Percentiles rank a stretch among this genome's conserved stretches.
phyloP scores from a whole-genome alignment of 805 yeast genomes.

The Kodamaea restingae region DNA sequence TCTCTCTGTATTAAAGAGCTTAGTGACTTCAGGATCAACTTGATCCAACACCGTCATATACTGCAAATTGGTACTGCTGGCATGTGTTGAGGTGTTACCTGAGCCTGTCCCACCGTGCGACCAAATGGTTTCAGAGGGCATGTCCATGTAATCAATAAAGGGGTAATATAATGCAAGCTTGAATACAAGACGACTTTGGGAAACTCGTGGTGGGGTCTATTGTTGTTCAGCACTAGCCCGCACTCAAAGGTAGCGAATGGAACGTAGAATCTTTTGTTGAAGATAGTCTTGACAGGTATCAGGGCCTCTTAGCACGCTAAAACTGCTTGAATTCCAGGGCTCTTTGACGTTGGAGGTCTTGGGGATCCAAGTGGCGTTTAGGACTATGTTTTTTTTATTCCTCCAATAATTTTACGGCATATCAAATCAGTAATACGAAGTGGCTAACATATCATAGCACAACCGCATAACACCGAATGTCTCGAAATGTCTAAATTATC shows the following conservation, averaged over 20 bases:
- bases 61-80: constrained; percentile 15
- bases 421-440: too few relatives aligned
- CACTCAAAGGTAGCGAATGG: too few relatives aligned
- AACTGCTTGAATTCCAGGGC: too few relatives aligned
- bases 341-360: neutral
- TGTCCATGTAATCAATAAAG: too few relatives aligned
- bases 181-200: too few relatives aligned
- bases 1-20: constrained; percentile 27
- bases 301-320: too few relatives aligned
- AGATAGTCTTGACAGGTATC: too few relatives aligned
- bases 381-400: constrained; percentile 1
- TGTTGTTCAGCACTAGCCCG: too few relatives aligned
- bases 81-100: constrained; percentile 10
- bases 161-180: too few relatives aligned
- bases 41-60: constrained; percentile 33
- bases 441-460: neutral
- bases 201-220: neutral
- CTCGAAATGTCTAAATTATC: constrained; percentile 9
- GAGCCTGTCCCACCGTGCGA: constrained; percentile 20
- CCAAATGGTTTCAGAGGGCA: constrained; percentile 44
- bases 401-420: neutral
- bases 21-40: constrained; percentile 40
- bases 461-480: neutral
- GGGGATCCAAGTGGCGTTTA: constrained; percentile 1
- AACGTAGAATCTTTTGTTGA: too few relatives aligned